Evolutionary conservation across 345 rosid genomes (phyloP).

Genomic region (Physaria fendleri): DNA sequence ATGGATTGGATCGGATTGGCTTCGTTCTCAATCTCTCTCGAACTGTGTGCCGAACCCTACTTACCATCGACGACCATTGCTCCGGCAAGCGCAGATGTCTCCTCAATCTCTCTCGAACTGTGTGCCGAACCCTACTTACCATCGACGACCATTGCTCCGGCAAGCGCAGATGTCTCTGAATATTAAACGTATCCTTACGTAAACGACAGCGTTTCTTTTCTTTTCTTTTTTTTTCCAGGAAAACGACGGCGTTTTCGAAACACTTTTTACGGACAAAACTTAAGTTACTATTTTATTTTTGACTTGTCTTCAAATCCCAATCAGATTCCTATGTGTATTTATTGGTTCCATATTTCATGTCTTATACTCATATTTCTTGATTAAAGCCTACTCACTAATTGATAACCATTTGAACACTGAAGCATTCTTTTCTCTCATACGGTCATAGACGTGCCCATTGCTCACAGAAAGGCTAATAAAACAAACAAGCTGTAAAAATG

Average conservation of each 20-base stretch:
- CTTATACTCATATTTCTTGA: background rate
- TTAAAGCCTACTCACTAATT: no score
- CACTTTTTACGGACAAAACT: no score
- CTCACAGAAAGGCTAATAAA: background rate
- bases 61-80: background rate
- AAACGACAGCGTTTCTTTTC: background rate
- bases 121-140: constrained; percentile 2
- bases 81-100: background rate
- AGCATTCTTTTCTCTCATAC: no score
- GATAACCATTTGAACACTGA: background rate
- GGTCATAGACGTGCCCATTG: background rate
- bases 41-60: background rate
- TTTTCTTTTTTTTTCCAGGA: no score
- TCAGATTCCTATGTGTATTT: background rate
- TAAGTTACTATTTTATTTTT: no score
- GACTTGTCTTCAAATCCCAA: background rate
- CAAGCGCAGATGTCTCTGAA: background rate
- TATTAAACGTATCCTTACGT: background rate
- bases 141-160: constrained; percentile 1
- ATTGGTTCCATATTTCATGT: background rate
- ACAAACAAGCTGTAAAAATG: background rate
- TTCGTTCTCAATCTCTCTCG: background rate
- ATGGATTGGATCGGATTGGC: background rate
- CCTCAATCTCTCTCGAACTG: background rate
- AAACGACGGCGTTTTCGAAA: no score